These are phyloP conservation scores for Ceriops zippeliana DNA, from an alignment of 345 rosid genomes.

Conservation along the genomic window DNA sequence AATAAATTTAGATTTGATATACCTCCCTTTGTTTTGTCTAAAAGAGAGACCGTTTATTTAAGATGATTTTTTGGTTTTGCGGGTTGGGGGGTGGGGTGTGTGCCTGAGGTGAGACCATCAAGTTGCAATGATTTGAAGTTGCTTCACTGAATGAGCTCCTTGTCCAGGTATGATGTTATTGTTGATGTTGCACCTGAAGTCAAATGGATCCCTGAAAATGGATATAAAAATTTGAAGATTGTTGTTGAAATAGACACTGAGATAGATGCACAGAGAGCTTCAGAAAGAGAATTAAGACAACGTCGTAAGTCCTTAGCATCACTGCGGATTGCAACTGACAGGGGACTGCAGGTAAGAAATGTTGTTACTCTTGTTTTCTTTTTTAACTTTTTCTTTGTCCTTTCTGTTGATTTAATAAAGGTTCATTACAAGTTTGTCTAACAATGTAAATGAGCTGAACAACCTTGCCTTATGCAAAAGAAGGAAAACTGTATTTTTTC, in stretches of 20 bases:
- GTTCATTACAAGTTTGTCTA: neutral
- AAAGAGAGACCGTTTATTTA: neutral
- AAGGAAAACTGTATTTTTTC: too few relatives aligned
- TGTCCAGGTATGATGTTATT: constrained; percentile 69
- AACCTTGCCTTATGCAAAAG: too few relatives aligned
- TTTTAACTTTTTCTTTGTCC: neutral
- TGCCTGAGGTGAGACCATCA: neutral
- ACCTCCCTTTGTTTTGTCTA: neutral
- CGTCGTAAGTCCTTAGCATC: constrained; percentile 73
- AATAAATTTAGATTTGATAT: neutral
- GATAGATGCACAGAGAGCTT: constrained; percentile 65
- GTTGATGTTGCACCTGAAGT: constrained; percentile 89
- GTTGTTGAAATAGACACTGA: constrained; percentile 86
- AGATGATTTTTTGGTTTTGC: neutral
- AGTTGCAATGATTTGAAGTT: neutral
- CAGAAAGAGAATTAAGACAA: constrained; percentile 68
- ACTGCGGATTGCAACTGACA: constrained; percentile 62
- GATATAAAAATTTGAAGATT: constrained; percentile 75
- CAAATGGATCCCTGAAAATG: constrained; percentile 78
- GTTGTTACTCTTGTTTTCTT: neutral
- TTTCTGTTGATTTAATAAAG: neutral
- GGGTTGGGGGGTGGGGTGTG: neutral
- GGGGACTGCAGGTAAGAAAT: constrained; percentile 76
- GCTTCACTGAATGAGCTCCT: constrained; percentile 20
- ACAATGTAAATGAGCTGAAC: too few relatives aligned